Evolutionary conservation across 805 yeast species (phyloP).

Genomic region (Saccharomyces kudriavzevii): DNA sequence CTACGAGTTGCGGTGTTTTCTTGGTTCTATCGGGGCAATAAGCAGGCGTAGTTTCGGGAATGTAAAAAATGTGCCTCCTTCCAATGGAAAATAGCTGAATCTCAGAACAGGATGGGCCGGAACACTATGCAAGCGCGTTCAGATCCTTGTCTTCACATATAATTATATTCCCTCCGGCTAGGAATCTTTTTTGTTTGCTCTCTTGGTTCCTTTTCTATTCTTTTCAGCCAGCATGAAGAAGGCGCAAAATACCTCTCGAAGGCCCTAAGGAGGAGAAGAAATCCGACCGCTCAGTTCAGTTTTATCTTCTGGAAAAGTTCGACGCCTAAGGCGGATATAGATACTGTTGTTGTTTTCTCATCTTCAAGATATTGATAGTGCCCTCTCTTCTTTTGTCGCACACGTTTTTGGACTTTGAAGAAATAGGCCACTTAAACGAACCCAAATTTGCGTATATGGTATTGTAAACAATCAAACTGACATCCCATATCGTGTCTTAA

Average conservation of each 20-base stretch:
- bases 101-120: not conserved
- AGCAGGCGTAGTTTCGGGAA: not conserved
- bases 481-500: no score
- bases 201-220: not conserved
- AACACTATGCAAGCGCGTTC: not conserved
- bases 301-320: no score
- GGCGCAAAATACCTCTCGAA: not conserved
- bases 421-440: not conserved
- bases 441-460: not conserved
- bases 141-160: not conserved
- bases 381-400: not conserved
- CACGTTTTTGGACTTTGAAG: not conserved
- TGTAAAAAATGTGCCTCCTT: not conserved
- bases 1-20: not conserved
- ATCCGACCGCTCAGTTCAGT: no score
- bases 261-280: not conserved
- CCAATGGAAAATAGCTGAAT: not conserved
- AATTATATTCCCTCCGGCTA: not conserved
- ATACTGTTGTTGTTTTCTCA: no score
- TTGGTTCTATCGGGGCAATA: not conserved
- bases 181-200: not conserved
- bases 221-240: not conserved
- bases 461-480: not conserved
- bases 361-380: not conserved
- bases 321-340: no score